Percentiles rank a stretch among this genome's conserved stretches.
These are phyloP conservation scores for Gnaphalium uliginosum DNA, from an alignment of 129 eudicot genomes.

Conservation along the genomic window DNA sequence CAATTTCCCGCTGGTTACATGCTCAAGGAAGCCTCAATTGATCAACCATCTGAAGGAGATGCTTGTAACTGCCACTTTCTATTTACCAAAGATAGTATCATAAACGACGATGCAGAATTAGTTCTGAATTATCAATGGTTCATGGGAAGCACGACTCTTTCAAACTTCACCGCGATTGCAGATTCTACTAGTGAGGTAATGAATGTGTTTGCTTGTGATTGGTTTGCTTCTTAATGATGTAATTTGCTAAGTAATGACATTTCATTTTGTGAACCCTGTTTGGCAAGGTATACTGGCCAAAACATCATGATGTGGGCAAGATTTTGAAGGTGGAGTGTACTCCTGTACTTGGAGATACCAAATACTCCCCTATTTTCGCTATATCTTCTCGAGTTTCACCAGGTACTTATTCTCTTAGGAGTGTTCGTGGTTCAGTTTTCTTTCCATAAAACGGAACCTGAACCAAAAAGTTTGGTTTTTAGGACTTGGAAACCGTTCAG, in stretches of 20 bases:
- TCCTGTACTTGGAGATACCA: slow-evolving; percentile 71
- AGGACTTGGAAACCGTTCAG: too few relatives aligned
- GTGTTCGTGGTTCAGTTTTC: too few relatives aligned
- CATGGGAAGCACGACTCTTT: slow-evolving; percentile 66
- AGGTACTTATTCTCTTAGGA: slow-evolving; percentile 41
- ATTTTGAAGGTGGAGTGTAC: slow-evolving; percentile 88
- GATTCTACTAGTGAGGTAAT: slow-evolving; percentile 76
- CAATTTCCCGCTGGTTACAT: slow-evolving; percentile 81
- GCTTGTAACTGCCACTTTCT: slow-evolving; percentile 90
- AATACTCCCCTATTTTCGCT: slow-evolving; percentile 73
- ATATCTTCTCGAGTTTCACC: slow-evolving; percentile 81
- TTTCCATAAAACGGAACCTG: not conserved
- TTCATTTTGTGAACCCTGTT: slow-evolving; percentile 23
- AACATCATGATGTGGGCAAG: slow-evolving; percentile 61
- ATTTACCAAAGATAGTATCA: slow-evolving; percentile 55
- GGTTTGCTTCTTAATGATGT: not conserved
- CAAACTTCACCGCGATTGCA: slow-evolving; percentile 63
- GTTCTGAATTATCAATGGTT: slow-evolving; percentile 86
- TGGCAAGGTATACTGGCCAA: slow-evolving; percentile 80
- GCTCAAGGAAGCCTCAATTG: slow-evolving; percentile 73
- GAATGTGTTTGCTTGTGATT: slow-evolving; percentile 8
- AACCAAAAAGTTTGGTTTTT: too few relatives aligned
- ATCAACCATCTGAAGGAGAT: slow-evolving; percentile 91
- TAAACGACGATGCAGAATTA: slow-evolving; percentile 48
- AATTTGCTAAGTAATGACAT: not conserved